A percentile compares a stretch with the other conserved stretches of the same genome.
These are phyloP conservation scores for Debaryomyces robertsiae DNA, from an alignment of 1,139 yeast genomes.

Conservation along the genomic window DNA sequence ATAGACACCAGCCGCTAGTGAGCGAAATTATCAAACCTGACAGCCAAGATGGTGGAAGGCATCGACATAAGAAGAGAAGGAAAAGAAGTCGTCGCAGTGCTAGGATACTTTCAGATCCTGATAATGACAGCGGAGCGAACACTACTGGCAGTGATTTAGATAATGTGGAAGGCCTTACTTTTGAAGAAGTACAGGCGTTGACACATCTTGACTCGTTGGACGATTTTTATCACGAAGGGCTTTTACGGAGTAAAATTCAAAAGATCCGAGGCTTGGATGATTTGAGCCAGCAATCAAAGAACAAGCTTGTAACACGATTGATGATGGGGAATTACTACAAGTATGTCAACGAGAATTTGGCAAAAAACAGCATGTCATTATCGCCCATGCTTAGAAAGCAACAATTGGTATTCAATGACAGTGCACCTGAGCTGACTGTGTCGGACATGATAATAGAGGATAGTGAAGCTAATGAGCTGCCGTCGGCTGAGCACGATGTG, in stretches of 20 bases:
- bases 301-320: constrained; percentile 64
- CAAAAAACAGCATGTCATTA: constrained; percentile 19
- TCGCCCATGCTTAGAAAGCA: constrained; percentile 14
- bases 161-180: constrained; percentile 38
- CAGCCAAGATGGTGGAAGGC: constrained; percentile 11
- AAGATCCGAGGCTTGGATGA: constrained; percentile 51
- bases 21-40: constrained; percentile 51
- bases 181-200: constrained; percentile 38
- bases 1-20: constrained; percentile 51
- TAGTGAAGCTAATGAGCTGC: background rate
- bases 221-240: constrained; percentile 53
- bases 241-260: constrained; percentile 59
- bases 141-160: constrained; percentile 39
- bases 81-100: constrained; percentile 8
- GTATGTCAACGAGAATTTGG: constrained; percentile 39
- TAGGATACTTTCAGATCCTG: constrained; percentile 6
- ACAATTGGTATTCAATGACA: constrained; percentile 4
- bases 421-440: background rate
- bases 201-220: constrained; percentile 44
- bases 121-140: constrained; percentile 23
- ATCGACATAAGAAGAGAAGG: constrained; percentile 13
- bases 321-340: constrained; percentile 76
- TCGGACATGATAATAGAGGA: constrained; percentile 6
- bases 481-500: constrained; percentile 10
- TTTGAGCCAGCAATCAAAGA: constrained; percentile 56